Base-by-base conservation (phyloP, 225 moss, liverwort and hornwort genomes). In the Straminergon stramineum region DNA sequence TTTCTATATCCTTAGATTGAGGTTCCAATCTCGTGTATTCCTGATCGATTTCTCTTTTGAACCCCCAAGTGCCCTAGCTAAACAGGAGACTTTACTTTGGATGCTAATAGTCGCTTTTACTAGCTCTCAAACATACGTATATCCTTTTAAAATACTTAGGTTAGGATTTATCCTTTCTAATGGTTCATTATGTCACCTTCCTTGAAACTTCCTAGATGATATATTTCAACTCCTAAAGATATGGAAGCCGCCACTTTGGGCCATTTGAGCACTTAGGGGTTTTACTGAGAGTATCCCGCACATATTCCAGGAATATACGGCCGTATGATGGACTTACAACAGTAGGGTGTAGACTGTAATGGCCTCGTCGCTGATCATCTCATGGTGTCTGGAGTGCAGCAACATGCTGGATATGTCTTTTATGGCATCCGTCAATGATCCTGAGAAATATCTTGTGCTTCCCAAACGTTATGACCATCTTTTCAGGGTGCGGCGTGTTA, bases 381-480 rank as follows among this genome's bases (percentile, higher is more conserved):
- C 64, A 31, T 91, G 52, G 68, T 91, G 43, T 86, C 70, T 79
- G 85, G 88, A 80, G 75, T 83, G 85, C 96, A 99, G 99, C 88
- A 95, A 95, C 85, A 92, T 91, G 88, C 94, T 99, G 48, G 99
- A 99, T 91, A 86, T 94, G 86, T 93, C 96, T 81, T 99, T 99
- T 75, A 86, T 97, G 88, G 57, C 91, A 79, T 87, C 92, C 27
- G 89, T 93, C 75, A 95, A 96, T 84, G 94, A 95, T 89, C 92
- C 83, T 87, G 96, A 96, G 67, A 96, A 95, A 83, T 99, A 94
- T 84, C 66, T 82, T 34, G 95, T 97, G 89, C 94, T 94, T 88
- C 97, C 99, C 67, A 96, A 96, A 87, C 97, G 97, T 87, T 99
- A 95, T 90, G 94, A 99, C 87, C 92, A 95, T 71, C 94, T 99